phyloP scores from a whole-genome alignment of 495 filamentous ascomycete genomes.

The Articulospora tetracladia region DNA sequence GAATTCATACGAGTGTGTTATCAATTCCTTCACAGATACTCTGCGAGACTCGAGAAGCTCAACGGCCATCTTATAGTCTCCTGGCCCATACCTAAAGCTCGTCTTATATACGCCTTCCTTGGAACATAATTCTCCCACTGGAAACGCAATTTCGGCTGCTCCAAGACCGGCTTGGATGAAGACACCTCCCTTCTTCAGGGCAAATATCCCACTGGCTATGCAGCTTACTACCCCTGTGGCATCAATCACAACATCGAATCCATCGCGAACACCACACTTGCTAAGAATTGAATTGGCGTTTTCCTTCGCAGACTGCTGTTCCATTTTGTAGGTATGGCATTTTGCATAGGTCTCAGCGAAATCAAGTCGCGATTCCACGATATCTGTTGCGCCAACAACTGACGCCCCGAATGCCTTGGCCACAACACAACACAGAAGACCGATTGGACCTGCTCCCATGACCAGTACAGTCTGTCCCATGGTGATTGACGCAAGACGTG shows the following conservation, averaged over 20 bases:
- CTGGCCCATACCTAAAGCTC: slow-evolving; percentile 73
- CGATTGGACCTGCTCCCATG: slow-evolving; percentile 82
- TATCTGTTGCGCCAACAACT: slow-evolving; percentile 71
- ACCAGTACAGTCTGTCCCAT: slow-evolving; percentile 73
- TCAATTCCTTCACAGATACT: slow-evolving; percentile 64
- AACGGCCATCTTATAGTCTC: slow-evolving; percentile 73
- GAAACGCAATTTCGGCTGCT: slow-evolving; percentile 68
- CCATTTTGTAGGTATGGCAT: slow-evolving; percentile 58
- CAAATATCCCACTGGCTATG: slow-evolving; percentile 69
- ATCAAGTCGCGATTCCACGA: slow-evolving; percentile 60
- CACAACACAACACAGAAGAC: slow-evolving; percentile 76
- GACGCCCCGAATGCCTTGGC: slow-evolving; percentile 71
- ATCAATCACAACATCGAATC: slow-evolving; percentile 77
- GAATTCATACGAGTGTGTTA: slow-evolving; percentile 66
- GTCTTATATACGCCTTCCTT: slow-evolving; percentile 78
- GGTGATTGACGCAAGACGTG: slow-evolving; percentile 59
- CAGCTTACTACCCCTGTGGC: slow-evolving; percentile 75
- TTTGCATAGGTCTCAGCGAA: slow-evolving; percentile 68
- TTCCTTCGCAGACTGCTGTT: slow-evolving; percentile 51
- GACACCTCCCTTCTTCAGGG: slow-evolving; percentile 63
- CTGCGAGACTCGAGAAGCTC: slow-evolving; percentile 57
- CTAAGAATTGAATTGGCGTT: slow-evolving; percentile 54
- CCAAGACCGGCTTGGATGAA: slow-evolving; percentile 67
- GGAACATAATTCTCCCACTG: slow-evolving; percentile 71
- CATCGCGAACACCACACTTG: slow-evolving; percentile 39